These are phyloP conservation scores for Gossypium stocksii DNA, from an alignment of 345 rosid genomes.

Conservation along the genomic window DNA sequence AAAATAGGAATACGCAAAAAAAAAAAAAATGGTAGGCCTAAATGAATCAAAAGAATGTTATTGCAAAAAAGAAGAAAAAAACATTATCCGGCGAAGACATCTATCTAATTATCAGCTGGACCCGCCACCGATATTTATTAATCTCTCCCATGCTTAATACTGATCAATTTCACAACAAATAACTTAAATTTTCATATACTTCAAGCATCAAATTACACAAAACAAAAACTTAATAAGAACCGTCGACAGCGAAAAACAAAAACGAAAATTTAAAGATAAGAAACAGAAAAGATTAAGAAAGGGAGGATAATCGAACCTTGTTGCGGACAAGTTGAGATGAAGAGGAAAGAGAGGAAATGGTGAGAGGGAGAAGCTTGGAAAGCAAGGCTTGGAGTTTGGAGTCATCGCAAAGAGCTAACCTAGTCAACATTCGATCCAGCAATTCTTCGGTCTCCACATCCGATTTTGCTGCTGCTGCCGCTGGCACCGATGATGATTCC, in stretches of 20 bases:
- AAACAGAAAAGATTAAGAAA: background rate
- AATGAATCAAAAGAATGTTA: background rate
- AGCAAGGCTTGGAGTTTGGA: conserved; percentile 68
- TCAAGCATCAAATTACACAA: background rate
- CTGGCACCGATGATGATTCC: conserved; percentile 37
- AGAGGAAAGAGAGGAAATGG: conserved; percentile 73
- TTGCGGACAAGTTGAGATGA: conserved; percentile 56
- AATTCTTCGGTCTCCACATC: conserved; percentile 73
- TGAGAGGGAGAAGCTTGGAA: conserved; percentile 72
- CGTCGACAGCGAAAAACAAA: background rate
- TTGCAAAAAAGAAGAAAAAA: background rate
- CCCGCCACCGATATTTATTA: background rate
- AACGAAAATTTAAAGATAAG: background rate
- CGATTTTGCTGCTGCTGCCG: conserved; percentile 39
- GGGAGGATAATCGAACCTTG: conserved; percentile 39
- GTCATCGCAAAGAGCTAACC: conserved; percentile 87
- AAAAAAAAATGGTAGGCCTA: background rate
- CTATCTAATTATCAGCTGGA: background rate
- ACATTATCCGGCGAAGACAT: background rate
- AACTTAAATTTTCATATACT: background rate
- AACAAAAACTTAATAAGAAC: background rate
- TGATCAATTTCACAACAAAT: background rate
- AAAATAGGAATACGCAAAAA: background rate
- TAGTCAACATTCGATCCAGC: conserved; percentile 91
- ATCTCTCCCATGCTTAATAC: background rate